Base-by-base conservation (phyloP, 495 filamentous ascomycete genomes). In the Annulohypoxylon bovei region DNA sequence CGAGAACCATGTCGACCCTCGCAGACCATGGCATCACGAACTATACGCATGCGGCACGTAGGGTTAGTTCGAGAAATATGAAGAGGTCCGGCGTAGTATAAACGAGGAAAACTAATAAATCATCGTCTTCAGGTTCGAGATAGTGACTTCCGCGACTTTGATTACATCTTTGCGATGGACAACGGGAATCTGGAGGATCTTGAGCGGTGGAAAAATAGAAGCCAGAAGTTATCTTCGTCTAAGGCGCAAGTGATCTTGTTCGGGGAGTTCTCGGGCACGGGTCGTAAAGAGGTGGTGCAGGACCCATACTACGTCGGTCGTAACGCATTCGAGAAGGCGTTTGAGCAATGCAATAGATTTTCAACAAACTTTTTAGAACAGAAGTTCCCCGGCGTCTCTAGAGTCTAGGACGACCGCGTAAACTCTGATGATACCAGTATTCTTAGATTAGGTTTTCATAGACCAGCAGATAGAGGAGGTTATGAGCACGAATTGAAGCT, bases 131-230 rank as follows among this genome's bases (percentile, higher is more conserved):
- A 77, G 75, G 67, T 77, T 37, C 67, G 79, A 60, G 79, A 74
- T 82, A 81, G 44, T 77, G 83, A 99, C 78, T 97, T 98, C 72
- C 76, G 86, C 22, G 85, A 86, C 4, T 98, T 97, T 73, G 93
- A 98, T 77, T 99, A 95, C 75, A 88, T 99, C 59, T 85, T 99
- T 55, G 94, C 93, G 40, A 99, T 99, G 95, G 95, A 98, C 77
- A 83, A 90, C 32, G 83, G 87, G n/a, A 98, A 98, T 76, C 79
- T 95, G 8, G 79, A 82, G 32, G 89, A 97, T 72, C 78, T 98
- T 65, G 70, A 88, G 66, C 82, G 88, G 27, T 77, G 91, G 71
- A 79, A 83, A 67, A 81, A 83, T 54, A 83, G 52, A 84, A 85
- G 56, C 79, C 89, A 18, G 80, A 80, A 78, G 67, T 78, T 73